Base-by-base conservation (phyloP, 78 protist genomes). In the Dictyostelium firmibasis region DNA sequence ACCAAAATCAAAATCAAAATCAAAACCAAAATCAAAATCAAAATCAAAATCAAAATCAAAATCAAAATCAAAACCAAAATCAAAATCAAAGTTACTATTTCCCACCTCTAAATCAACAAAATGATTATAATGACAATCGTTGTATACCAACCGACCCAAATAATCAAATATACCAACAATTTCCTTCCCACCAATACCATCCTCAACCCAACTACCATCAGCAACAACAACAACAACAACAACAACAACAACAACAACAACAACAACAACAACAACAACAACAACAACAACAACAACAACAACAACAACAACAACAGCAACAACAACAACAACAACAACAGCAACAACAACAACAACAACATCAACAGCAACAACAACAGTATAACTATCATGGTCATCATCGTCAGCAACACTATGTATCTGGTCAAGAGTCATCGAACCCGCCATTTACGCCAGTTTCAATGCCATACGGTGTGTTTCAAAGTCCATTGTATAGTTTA, bases 401-500 rank as follows among this genome's bases (percentile, higher is more conserved):
- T 23, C 70, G 23, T 6, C 69, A 57, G 6, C 70, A 60, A 27
- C 69, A 60, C 69, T 60, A 60, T 60, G 29, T 18, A 60, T n/a
- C 69, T 20, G 31, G 11, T n/a, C 74, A 64, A 64, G 74, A 27
- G 11, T 64, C 74, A 6, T 11, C 74, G 4, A 41, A 29, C 23
- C 53, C 64, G 36, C 70, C 81, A 75, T 57, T 86, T 41, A 76
- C 84, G 5, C 77, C 92, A 33, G 67, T 69, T 16, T n/a, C 77
- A 60, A 10, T 29, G 18, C 84, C 43, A 5, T 79, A 76, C 13
- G 35, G 79, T 25, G 36, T 85, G 11, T 76, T 76, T 53, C 85
- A 27, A 44, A 76, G 84, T 33, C 92, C 92, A 6, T 11, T 86
- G 47, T 86, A 86, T 20, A 57, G 77, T 86, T 76, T 86, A 38